Percentiles rank a stretch among this genome's conserved stretches.
Conservation (phyloP, 1,284 basidiomycete species). For the Agroathelia rolfsii region DNA sequence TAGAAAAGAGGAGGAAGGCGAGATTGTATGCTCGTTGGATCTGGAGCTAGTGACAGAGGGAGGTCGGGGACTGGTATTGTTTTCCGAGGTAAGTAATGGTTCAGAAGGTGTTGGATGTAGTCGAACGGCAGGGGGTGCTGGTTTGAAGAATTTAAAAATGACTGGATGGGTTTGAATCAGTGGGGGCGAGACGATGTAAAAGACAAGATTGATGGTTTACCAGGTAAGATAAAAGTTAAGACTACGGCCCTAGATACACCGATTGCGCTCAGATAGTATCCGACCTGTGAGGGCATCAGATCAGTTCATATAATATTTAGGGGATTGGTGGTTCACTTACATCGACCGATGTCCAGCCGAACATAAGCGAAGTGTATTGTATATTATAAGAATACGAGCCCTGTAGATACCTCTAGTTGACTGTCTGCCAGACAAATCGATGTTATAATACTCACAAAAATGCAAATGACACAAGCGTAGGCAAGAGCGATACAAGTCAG, state of each 20-base stretch:
- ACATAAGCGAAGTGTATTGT: constrained; percentile 60
- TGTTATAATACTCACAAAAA: constrained; percentile 38
- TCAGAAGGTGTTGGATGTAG: constrained; percentile 23
- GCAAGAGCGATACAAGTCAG: constrained; percentile 47
- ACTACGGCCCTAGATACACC: constrained; percentile 52
- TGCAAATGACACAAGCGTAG: constrained; percentile 41
- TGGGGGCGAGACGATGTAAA: constrained; percentile 1
- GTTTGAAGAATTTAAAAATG: constrained; percentile 43
- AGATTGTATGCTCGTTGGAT: constrained; percentile 1
- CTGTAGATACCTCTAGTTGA: constrained; percentile 27
- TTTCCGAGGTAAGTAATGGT: constrained; percentile 24
- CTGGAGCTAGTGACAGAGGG: constrained; percentile 6
- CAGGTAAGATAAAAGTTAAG: constrained; percentile 57
- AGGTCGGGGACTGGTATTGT: constrained; percentile 10
- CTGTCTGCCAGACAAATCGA: neutral
- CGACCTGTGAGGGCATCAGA: constrained; percentile 38
- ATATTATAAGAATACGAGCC: constrained; percentile 55
- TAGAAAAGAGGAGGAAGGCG: too few species aligned
- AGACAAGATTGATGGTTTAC: constrained; percentile 30
- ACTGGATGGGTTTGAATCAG: constrained; percentile 24
- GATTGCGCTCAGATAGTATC: constrained; percentile 63
- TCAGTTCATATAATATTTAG: neutral
- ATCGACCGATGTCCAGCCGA: constrained; percentile 65
- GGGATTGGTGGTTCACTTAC: constrained; percentile 28
- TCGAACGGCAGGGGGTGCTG: constrained; percentile 25